Percentiles rank a stretch among this genome's conserved stretches.
Conservation (phyloP, 352 stramenopile genomes). For the Phytophthora boehmeriae region DNA sequence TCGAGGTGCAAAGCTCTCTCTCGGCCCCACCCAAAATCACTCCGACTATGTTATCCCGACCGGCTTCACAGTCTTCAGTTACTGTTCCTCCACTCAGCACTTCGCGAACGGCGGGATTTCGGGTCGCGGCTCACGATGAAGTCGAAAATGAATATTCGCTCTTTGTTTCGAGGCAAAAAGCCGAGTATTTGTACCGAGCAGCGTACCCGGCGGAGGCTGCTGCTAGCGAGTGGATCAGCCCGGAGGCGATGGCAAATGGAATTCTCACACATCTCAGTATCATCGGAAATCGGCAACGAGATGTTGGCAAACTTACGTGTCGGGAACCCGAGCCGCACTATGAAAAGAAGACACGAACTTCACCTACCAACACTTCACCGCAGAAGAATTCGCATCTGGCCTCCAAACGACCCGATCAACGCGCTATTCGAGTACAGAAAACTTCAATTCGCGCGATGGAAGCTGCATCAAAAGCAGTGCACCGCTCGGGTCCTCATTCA, state of each 20-base stretch:
- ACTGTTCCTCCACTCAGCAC: slow-evolving; percentile 4
- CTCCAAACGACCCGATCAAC: slow-evolving; percentile 57
- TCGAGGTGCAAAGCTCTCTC: slow-evolving; percentile 37
- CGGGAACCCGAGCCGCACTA: slow-evolving; percentile 49
- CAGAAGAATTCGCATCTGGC: slow-evolving; percentile 47
- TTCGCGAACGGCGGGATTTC: slow-evolving; percentile 37
- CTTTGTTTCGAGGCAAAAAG: slow-evolving; percentile 50
- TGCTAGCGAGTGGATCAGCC: background rate
- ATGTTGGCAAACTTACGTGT: slow-evolving; percentile 63
- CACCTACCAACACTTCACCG: slow-evolving; percentile 24
- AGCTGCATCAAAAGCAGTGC: slow-evolving; percentile 43
- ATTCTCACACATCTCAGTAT: slow-evolving; percentile 67
- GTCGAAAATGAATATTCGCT: slow-evolving; percentile 72
- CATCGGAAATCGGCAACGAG: slow-evolving; percentile 68
- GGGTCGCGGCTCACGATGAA: slow-evolving; percentile 63
- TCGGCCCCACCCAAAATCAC: slow-evolving; percentile 3
- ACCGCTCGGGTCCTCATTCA: background rate
- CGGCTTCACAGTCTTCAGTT: slow-evolving; percentile 7
- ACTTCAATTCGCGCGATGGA: slow-evolving; percentile 48
- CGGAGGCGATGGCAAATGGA: slow-evolving; percentile 49
- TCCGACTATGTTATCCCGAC: slow-evolving; percentile 10
- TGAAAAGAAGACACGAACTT: slow-evolving; percentile 46
- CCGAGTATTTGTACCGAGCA: slow-evolving; percentile 46
- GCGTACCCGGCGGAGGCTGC: slow-evolving; percentile 19
- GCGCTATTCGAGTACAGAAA: slow-evolving; percentile 52